Base-by-base conservation (phyloP, 169 alveolate species). In the Plasmodium vivax region DNA sequence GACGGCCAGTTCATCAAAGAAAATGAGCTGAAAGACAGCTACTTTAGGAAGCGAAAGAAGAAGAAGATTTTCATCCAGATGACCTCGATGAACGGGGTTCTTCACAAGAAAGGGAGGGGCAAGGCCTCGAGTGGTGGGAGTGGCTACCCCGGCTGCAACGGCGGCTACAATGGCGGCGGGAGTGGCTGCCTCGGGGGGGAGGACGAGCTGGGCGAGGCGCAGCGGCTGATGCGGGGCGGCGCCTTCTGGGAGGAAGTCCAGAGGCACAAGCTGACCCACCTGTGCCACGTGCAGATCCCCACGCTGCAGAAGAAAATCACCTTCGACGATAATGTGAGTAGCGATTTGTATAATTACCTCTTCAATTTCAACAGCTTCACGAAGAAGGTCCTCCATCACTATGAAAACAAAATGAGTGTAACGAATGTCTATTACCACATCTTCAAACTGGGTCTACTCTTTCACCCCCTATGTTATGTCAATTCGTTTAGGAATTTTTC, bases 391-490 rank as follows among this genome's bases (percentile, higher is more conserved):
- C 75, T 82, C 36, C 34, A 82, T 6, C 74, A 77, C 27, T 91
- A 82, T 51, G 43, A 56, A 6, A 36, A 82, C 12, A 58, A 47
- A 27, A 23, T 80, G 75, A 91, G 73, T 75, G 0, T 82, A 19
- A 68, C 84, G 14, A 51, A 81, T 62, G 56, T 82, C 0, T 91
- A 47, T 62, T 91, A 82, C 32, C 30, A 91, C 3, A 81, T 91
- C 47, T 91, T 91, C 43, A 91, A 82, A 82, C 14, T 82, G 16
- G 27, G 81, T 30, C 51, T 91, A n/a, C 54, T 8, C 56, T 23
- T 91, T 1, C 95, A 91, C 74, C 95, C 95, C 23, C 54, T 72
- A n/a, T 91, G 95, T 36, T 91, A 91, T 38, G 85, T 82, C 2
- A 91, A 91, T 30, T 82, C 82, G n/a, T 82, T 91, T 81, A 91